Conservation (phyloP, 2,329 filamentous ascomycete genomes). For the Colletotrichum ledebouriae region DNA sequence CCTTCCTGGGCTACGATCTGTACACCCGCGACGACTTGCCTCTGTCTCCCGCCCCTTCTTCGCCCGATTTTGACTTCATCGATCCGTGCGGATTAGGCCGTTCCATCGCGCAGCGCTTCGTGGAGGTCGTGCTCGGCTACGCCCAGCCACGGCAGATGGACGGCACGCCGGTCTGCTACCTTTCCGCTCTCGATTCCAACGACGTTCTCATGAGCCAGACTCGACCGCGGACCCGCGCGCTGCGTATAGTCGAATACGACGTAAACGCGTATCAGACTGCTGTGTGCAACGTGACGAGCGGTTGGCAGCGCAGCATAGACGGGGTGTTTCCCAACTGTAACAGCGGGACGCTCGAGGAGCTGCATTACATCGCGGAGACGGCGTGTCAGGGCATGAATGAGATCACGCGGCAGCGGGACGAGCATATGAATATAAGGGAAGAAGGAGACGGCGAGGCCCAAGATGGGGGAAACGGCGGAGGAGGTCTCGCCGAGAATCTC, state of each 20-base stretch:
- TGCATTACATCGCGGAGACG: slow-evolving; percentile 60
- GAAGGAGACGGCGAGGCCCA: slow-evolving; percentile 1
- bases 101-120: slow-evolving; percentile 60
- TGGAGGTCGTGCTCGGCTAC: slow-evolving; percentile 59
- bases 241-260: slow-evolving; percentile 52
- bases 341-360: slow-evolving; percentile 57
- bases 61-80: slow-evolving; percentile 54
- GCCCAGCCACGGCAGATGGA: slow-evolving; percentile 54
- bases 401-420: slow-evolving; percentile 51
- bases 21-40: slow-evolving; percentile 52
- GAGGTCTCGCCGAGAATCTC: slow-evolving; percentile 36
- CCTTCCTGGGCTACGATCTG: slow-evolving; percentile 59
- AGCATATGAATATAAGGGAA: slow-evolving; percentile 24
- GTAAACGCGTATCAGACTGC: slow-evolving; percentile 53
- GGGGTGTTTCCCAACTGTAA: slow-evolving; percentile 60
- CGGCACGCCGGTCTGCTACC: slow-evolving; percentile 34
- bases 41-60: slow-evolving; percentile 36
- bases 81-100: slow-evolving; percentile 59
- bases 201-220: slow-evolving; percentile 45
- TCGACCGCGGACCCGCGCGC: slow-evolving; percentile 43
- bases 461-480: background rate
- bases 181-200: slow-evolving; percentile 42
- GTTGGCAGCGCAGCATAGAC: slow-evolving; percentile 59
- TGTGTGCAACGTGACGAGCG: slow-evolving; percentile 57
- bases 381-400: slow-evolving; percentile 60